Conservation (phyloP, 345 rosid genomes). For the Moricandia arvensis region DNA sequence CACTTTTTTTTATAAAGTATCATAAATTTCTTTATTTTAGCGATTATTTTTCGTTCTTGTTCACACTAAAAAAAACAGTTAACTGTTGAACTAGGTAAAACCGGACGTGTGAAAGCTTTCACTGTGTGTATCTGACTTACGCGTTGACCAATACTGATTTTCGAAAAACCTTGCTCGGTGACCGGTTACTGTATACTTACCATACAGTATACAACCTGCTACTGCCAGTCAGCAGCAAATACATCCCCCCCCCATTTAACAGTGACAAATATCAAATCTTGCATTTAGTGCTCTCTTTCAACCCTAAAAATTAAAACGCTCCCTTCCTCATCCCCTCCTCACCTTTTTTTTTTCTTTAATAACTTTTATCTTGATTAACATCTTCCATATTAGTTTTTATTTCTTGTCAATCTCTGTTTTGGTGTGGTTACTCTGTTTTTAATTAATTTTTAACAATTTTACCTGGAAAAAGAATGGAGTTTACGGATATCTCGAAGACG, state of each 20-base stretch:
- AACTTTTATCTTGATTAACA: conserved; percentile 1
- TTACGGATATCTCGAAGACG: conserved; percentile 41
- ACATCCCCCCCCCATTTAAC: conserved; percentile 21
- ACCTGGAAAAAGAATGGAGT: conserved; percentile 29
- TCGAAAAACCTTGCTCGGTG: background rate
- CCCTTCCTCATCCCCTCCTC: conserved; percentile 35
- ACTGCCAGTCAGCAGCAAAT: conserved; percentile 58
- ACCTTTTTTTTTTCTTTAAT: conserved; percentile 3
- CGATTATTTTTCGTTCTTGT: conserved; percentile 22
- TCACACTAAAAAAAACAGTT: conserved; percentile 53
- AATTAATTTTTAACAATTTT: background rate
- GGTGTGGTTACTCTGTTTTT: conserved; percentile 34
- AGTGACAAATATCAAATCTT: conserved; percentile 26
- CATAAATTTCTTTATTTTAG: background rate
- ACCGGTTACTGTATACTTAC: conserved; percentile 60
- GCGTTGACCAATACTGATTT: conserved; percentile 17
- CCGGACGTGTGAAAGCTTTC: conserved; percentile 46
- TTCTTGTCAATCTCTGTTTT: conserved; percentile 4
- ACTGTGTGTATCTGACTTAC: conserved; percentile 29
- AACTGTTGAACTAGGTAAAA: conserved; percentile 26
- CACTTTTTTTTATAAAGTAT: background rate
- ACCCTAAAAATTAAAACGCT: conserved; percentile 13
- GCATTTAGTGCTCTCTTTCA: conserved; percentile 2
- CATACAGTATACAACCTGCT: conserved; percentile 44
- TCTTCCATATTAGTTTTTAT: background rate